Evolutionary conservation across 495 filamentous ascomycete species (phyloP).

Genomic region (Jackrogersella minutella): DNA sequence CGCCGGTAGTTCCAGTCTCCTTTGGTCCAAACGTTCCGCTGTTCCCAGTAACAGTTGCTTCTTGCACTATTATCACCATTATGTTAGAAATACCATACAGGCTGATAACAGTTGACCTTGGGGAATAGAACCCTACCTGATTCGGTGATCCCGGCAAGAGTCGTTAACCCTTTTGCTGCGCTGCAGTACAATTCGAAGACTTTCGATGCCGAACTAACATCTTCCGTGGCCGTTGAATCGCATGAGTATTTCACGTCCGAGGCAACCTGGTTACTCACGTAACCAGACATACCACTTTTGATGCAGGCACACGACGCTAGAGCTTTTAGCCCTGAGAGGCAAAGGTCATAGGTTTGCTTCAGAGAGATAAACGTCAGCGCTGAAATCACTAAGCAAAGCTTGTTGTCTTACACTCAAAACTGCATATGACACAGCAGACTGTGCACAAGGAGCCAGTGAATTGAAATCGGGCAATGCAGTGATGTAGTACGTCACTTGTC

Average conservation of each 20-base stretch:
- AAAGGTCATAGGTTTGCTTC: constrained; percentile 51
- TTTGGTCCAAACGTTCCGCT: constrained; percentile 28
- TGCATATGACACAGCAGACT: constrained; percentile 50
- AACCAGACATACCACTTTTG: constrained; percentile 52
- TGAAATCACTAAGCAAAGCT: neutral
- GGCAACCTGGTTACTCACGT: constrained; percentile 48
- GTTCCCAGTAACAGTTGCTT: constrained; percentile 32
- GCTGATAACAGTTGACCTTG: neutral
- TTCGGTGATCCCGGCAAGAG: constrained; percentile 48
- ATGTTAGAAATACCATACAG: constrained; percentile 13
- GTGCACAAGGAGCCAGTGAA: constrained; percentile 54
- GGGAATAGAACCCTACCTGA: too few species aligned
- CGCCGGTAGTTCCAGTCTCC: constrained; percentile 21
- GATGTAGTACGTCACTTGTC: constrained; percentile 59
- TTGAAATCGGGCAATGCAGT: constrained; percentile 56
- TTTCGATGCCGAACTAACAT: constrained; percentile 54
- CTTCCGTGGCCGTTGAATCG: constrained; percentile 52
- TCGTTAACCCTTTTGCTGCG: constrained; percentile 52
- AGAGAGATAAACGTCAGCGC: constrained; percentile 15
- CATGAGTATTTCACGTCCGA: constrained; percentile 53
- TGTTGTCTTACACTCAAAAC: constrained; percentile 47
- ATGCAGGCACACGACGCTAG: constrained; percentile 60
- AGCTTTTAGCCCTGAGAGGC: constrained; percentile 52
- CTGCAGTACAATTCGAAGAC: constrained; percentile 59
- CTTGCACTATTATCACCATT: constrained; percentile 15